Evolutionary conservation across 2,329 filamentous ascomycete species (phyloP).

Genomic region (Colletotrichum sp.): DNA sequence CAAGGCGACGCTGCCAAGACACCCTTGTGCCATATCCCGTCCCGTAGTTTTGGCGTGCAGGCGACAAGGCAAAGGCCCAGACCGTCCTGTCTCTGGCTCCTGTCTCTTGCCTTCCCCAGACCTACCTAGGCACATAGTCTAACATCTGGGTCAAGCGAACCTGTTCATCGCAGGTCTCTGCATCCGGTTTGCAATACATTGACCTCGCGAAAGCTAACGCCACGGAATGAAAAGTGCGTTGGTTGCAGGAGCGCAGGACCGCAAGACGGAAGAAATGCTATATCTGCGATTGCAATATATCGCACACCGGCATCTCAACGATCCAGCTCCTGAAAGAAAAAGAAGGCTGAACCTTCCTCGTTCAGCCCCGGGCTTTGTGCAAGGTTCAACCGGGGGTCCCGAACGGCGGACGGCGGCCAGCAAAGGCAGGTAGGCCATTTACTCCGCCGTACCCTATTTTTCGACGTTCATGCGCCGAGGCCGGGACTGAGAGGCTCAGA

Average conservation of each 20-base stretch:
- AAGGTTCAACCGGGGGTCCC: background rate
- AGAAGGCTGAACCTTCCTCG: background rate
- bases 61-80: background rate
- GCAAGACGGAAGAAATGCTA: background rate
- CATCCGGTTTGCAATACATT: background rate
- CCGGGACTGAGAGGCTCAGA: background rate
- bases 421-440: background rate
- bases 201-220: background rate
- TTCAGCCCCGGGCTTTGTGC: background rate
- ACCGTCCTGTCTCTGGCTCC: background rate
- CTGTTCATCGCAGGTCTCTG: background rate
- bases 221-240: background rate
- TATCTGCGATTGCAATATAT: background rate
- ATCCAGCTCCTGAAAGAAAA: slow-evolving; percentile 1
- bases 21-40: background rate
- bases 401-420: background rate
- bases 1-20: background rate
- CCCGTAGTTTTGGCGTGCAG: background rate
- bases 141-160: background rate
- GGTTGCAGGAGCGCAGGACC: background rate
- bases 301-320: slow-evolving; percentile 1
- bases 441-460: slow-evolving; percentile 8
- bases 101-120: background rate
- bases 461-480: slow-evolving; percentile 9
- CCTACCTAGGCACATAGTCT: background rate